phyloP scores from a whole-genome alignment of 768 basidiomycete species.

The Suillus spraguei region DNA sequence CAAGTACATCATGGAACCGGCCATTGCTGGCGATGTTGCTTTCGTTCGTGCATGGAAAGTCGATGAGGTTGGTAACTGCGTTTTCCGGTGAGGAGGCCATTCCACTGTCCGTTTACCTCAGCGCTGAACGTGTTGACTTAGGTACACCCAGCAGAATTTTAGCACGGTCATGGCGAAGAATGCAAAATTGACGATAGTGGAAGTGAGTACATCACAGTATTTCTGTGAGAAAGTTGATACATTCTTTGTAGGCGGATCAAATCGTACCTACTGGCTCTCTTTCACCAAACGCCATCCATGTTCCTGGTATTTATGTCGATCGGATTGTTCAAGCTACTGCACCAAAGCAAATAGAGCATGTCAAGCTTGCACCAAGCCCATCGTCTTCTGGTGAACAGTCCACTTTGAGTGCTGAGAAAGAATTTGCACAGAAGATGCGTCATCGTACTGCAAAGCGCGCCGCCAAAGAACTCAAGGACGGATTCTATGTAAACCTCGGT shows the following conservation, averaged over 20 bases:
- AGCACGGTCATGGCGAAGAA: constrained; percentile 88
- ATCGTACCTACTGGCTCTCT: constrained; percentile 85
- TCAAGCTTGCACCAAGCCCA: constrained; percentile 61
- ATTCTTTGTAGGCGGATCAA: constrained; percentile 67
- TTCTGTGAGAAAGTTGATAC: constrained; percentile 15
- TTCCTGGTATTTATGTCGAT: constrained; percentile 87
- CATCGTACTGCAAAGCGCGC: constrained; percentile 85
- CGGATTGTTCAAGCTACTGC: constrained; percentile 80
- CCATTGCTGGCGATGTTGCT: constrained; percentile 80
- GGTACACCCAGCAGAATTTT: constrained; percentile 90
- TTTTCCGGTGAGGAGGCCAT: constrained; percentile 67
- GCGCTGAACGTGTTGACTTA: constrained; percentile 27
- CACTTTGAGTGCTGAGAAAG: constrained; percentile 49
- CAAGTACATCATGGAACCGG: constrained; percentile 79
- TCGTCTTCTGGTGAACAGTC: constrained; percentile 29
- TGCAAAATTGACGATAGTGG: constrained; percentile 88
- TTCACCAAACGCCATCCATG: constrained; percentile 79
- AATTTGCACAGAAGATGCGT: constrained; percentile 53
- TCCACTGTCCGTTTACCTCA: neutral
- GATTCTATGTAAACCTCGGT: constrained; percentile 86
- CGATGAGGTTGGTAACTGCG: constrained; percentile 87
- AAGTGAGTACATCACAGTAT: constrained; percentile 44
- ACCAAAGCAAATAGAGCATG: constrained; percentile 78
- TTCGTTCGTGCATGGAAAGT: constrained; percentile 92
- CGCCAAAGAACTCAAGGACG: constrained; percentile 87